Evolutionary conservation across 2,329 filamentous ascomycete species (phyloP), one percentile per base, ranked within the genome.

Genomic region (Cercospora beticola): DNA sequence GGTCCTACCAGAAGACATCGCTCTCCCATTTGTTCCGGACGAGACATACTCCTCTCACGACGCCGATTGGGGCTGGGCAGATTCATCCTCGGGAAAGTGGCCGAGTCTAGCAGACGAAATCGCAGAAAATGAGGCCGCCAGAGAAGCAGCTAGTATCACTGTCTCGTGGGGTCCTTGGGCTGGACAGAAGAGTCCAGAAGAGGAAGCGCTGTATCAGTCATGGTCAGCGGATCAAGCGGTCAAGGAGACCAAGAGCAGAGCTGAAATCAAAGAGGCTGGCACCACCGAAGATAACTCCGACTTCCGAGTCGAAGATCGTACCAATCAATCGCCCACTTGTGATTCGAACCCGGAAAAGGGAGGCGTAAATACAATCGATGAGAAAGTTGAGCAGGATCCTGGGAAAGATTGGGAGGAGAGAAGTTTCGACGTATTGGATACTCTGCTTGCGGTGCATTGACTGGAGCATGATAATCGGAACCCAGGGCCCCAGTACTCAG

Each of bases 1-100:
- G 60, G 69, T 78, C 18, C 61, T 31, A 43, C 61, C 70, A 8
- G 74, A 76, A 28, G 74, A 76, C 49, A 68, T 76, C 4, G 43
- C 67, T 14, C 23, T 57, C 23, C 23, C n/a, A 14, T 28, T 28
- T 4, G 3, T 28, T 8, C 40, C 46, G 58, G 16, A 46, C n/a
- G 23, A 67, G 36, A 56, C 30, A 30, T n/a, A 18, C 9, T 59
- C 23, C 59, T 31, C 46, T 49, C 26, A 62, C 63, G 69, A 64
- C 46, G 54, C 64, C 18, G 43, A 70, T 36, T 31, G 26, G 18
- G 64, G 64, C n/a, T 69, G 68, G 66, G 57, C 23, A 5, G 63
- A 65, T 28, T 40, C 30, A 18, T 56, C 36, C 5, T 43, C 65
- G 54, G 49, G 26, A 23, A 18, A 60, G 6, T 68, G 59, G 60